Evolutionary conservation across 2,329 filamentous ascomycete species (phyloP).

Genomic region (Penicillium sp.): DNA sequence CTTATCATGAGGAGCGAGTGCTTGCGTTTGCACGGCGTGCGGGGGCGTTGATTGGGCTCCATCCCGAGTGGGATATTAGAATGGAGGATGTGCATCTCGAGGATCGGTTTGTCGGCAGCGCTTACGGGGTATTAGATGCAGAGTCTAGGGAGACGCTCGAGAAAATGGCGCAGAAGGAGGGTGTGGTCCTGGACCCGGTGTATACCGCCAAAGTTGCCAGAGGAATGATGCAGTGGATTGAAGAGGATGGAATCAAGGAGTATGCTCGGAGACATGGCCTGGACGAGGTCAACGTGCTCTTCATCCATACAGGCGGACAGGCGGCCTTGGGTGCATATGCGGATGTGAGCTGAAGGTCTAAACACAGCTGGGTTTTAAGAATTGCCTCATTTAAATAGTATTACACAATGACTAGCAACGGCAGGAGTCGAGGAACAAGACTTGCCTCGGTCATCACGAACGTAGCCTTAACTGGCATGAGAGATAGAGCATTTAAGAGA

Average conservation of each 20-base stretch:
- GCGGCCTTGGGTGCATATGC: slow-evolving; percentile 25
- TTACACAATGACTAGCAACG: slow-evolving; percentile 25
- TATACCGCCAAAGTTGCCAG: slow-evolving; percentile 37
- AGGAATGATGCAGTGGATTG: slow-evolving; percentile 28
- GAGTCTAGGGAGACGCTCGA: slow-evolving; percentile 23
- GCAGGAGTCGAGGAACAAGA: slow-evolving; percentile 15
- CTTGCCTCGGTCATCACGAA: slow-evolving; percentile 21
- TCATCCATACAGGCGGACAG: slow-evolving; percentile 41
- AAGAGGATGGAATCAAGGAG: slow-evolving; percentile 19
- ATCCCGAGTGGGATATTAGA: slow-evolving; percentile 25
- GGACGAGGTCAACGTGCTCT: slow-evolving; percentile 32
- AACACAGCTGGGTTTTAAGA: slow-evolving; percentile 7
- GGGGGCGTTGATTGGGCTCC: slow-evolving; percentile 29
- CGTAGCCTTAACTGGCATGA: slow-evolving; percentile 19
- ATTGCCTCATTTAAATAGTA: slow-evolving; percentile 29
- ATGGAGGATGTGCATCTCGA: slow-evolving; percentile 33
- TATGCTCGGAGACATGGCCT: slow-evolving; percentile 7
- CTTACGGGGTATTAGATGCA: slow-evolving; percentile 33
- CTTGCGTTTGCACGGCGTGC: slow-evolving; percentile 30
- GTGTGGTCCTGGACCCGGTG: slow-evolving; percentile 35
- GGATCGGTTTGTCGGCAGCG: slow-evolving; percentile 32
- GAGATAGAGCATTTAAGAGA: slow-evolving; percentile 13
- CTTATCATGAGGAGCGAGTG: slow-evolving; percentile 31
- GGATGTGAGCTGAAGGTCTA: background rate
- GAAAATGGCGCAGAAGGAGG: slow-evolving; percentile 29